These are phyloP conservation scores for Dichotomocladium elegans DNA, from an alignment of 371 early-diverging fungal species.

Conservation along the genomic window DNA sequence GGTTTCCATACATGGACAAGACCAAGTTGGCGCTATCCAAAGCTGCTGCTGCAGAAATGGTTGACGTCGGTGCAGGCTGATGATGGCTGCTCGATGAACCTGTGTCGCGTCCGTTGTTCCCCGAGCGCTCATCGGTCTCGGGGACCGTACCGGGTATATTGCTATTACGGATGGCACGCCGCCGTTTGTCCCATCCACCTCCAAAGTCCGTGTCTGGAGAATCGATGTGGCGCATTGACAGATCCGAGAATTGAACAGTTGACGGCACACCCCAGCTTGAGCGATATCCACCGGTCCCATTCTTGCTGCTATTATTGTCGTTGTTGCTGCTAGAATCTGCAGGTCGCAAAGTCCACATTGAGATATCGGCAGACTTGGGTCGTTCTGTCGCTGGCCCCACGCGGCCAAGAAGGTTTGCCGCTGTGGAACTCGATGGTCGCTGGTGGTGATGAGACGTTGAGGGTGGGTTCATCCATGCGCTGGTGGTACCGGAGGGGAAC, in stretches of 20 bases:
- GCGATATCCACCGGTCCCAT: conserved; percentile 4
- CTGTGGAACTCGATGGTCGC: background rate
- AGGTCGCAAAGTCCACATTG: conserved; percentile 49
- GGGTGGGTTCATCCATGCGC: conserved; percentile 25
- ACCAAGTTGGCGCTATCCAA: conserved; percentile 11
- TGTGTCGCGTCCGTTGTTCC: background rate
- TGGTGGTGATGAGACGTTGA: background rate
- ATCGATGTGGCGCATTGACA: conserved; percentile 12
- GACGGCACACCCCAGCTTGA: conserved; percentile 18
- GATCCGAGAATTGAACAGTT: conserved; percentile 12
- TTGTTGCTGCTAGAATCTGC: conserved; percentile 8
- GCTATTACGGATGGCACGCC: conserved; percentile 6
- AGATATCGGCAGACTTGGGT: conserved; percentile 67
- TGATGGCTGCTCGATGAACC: no score
- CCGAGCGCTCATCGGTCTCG: conserved; percentile 8
- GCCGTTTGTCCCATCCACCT: conserved; percentile 21
- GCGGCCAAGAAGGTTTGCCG: conserved; percentile 2
- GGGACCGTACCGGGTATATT: conserved; percentile 46
- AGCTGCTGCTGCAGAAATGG: conserved; percentile 1
- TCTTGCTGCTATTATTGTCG: conserved; percentile 6
- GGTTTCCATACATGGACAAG: conserved; percentile 5
- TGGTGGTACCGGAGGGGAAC: conserved; percentile 19
- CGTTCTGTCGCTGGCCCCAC: conserved; percentile 39
- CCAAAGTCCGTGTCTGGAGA: conserved; percentile 24
- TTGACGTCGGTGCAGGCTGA: no score